phyloP scores from a whole-genome alignment of 1,284 basidiomycete genomes.

The Cryptococcus sp. region DNA sequence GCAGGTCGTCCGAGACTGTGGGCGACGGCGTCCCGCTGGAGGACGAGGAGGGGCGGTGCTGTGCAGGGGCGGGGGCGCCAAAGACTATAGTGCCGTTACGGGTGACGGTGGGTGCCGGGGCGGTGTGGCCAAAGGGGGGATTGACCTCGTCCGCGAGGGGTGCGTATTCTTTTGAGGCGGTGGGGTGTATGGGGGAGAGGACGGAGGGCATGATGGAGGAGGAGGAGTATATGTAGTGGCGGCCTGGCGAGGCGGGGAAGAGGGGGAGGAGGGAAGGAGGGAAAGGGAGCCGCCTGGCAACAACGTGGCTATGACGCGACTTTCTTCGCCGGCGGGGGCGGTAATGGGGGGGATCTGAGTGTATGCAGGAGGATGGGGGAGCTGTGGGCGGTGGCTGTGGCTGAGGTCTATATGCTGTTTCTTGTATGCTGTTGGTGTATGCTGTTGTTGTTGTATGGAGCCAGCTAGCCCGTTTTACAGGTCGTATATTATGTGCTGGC shows the following conservation, averaged over 20 bases:
- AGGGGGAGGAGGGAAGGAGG: background rate
- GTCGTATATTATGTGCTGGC: no score
- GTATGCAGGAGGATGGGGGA: background rate
- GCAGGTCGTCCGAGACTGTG: constrained; percentile 13
- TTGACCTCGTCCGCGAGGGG: constrained; percentile 41
- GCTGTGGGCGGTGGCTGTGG: background rate
- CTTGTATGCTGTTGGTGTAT: no score
- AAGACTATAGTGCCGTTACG: constrained; percentile 41
- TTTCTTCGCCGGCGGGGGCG: background rate
- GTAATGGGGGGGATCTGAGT: background rate
- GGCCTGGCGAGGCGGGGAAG: background rate
- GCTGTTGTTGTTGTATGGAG: no score
- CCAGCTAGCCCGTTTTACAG: no score
- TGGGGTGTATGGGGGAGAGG: constrained; percentile 14
- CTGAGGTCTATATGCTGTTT: no score
- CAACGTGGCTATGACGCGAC: background rate
- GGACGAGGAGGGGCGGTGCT: background rate
- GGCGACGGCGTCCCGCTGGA: constrained; percentile 9
- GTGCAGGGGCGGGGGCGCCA: constrained; percentile 11
- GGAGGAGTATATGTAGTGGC: constrained; percentile 1
- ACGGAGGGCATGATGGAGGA: constrained; percentile 27
- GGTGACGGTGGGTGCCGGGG: constrained; percentile 25
- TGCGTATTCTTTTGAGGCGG: constrained; percentile 27
- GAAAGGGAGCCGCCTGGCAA: background rate
- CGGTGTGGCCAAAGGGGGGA: constrained; percentile 31